Evolutionary conservation across 208 protist species (phyloP).

Genomic region (Leishmania guyanensis): DNA sequence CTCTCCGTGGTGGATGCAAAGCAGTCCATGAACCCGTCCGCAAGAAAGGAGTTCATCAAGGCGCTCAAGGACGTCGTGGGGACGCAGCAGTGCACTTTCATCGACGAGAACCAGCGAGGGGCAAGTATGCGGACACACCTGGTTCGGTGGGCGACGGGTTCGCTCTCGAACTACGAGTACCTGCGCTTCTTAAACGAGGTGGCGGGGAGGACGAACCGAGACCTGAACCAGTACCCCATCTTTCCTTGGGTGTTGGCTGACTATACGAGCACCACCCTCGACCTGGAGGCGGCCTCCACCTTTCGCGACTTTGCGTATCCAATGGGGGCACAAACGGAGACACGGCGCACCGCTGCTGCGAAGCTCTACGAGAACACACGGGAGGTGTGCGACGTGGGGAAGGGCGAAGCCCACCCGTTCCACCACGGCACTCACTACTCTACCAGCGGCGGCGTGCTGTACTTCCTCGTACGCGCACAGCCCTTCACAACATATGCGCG

Average conservation of each 20-base stretch:
- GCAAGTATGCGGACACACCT: slow-evolving; percentile 65
- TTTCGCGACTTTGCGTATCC: slow-evolving; percentile 96
- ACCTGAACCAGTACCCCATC: slow-evolving; percentile 96
- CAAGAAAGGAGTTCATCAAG: slow-evolving; percentile 68
- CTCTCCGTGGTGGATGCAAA: slow-evolving; percentile 82
- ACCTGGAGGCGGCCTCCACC: slow-evolving; percentile 61
- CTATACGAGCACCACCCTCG: slow-evolving; percentile 79
- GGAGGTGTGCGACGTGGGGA: slow-evolving; percentile 37
- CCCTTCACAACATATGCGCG: slow-evolving; percentile 95
- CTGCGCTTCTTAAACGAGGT: slow-evolving; percentile 91
- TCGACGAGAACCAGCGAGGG: slow-evolving; percentile 61
- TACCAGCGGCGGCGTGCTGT: slow-evolving; percentile 94
- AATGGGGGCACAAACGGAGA: slow-evolving; percentile 94
- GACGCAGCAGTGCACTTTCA: slow-evolving; percentile 49
- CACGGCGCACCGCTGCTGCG: slow-evolving; percentile 68
- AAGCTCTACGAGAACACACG: slow-evolving; percentile 75
- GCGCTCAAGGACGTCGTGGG: slow-evolving; percentile 66
- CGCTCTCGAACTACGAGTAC: slow-evolving; percentile 95
- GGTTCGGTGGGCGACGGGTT: slow-evolving; percentile 90
- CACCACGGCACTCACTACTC: slow-evolving; percentile 99
- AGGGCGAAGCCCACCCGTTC: slow-evolving; percentile 80
- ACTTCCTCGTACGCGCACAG: slow-evolving; percentile 97
- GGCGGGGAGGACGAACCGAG: slow-evolving; percentile 89
- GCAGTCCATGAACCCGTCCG: slow-evolving; percentile 87
- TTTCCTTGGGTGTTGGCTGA: slow-evolving; percentile 95